These are phyloP conservation scores for Cymbopogon flexuosus DNA, from an alignment of 202 grass and related monocot genomes.

Conservation along the genomic window DNA sequence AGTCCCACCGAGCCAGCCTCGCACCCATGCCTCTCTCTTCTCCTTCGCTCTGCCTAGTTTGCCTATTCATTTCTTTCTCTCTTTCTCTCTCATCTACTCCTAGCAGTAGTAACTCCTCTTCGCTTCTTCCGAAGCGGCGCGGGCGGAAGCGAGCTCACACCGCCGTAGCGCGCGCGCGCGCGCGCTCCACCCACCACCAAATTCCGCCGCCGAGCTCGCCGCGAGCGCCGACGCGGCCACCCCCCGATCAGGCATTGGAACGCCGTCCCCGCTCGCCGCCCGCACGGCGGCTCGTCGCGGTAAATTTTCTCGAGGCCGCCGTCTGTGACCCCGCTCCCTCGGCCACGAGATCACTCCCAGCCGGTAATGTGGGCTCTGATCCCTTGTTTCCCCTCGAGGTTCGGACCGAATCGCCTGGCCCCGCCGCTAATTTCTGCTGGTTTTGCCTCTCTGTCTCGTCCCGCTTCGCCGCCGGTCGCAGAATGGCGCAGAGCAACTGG, in stretches of 20 bases:
- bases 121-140: slow-evolving; percentile 34
- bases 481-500: slow-evolving; percentile 91
- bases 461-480: slow-evolving; percentile 18
- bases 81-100: not conserved
- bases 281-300: not conserved
- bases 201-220: not conserved
- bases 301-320: not conserved
- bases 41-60: not conserved
- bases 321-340: not conserved
- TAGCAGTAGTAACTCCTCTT: not conserved
- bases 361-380: slow-evolving; percentile 59
- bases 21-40: not conserved
- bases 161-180: not conserved
- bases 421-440: slow-evolving; percentile 8
- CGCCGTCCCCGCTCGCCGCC: slow-evolving; percentile 16
- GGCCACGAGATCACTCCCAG: slow-evolving; percentile 4
- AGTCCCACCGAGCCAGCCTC: slow-evolving; percentile 16
- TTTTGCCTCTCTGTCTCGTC: not conserved
- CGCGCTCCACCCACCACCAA: not conserved
- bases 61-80: not conserved
- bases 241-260: slow-evolving; percentile 34
- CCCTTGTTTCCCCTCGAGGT: slow-evolving; percentile 19
- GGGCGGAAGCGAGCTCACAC: not conserved
- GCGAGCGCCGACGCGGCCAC: not conserved
- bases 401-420: not conserved